Conservation (phyloP, 257 asterid species). For the Jacaranda copaia region DNA sequence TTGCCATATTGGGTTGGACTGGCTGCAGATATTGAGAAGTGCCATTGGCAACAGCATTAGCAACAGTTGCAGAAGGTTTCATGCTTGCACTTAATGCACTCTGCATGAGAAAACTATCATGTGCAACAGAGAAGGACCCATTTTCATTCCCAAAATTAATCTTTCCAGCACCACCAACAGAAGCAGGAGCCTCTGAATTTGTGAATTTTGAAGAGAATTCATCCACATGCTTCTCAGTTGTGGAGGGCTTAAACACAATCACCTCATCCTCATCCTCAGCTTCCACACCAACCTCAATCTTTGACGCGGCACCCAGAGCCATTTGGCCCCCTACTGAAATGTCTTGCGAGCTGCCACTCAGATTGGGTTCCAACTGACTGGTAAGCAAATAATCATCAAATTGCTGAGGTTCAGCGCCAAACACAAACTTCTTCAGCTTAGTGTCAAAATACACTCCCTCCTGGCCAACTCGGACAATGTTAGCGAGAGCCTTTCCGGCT, state of each 20-base stretch:
- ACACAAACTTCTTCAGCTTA: conserved; percentile 64
- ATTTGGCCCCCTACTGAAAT: conserved; percentile 39
- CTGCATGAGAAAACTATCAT: conserved; percentile 51
- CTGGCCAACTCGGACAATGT: conserved; percentile 62
- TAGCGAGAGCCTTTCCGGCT: conserved; percentile 92
- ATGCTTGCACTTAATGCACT: conserved; percentile 44
- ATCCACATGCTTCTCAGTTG: conserved; percentile 64
- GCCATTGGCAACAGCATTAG: conserved; percentile 38
- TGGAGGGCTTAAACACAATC: conserved; percentile 83
- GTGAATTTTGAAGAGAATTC: conserved; percentile 47
- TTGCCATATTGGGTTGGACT: conserved; percentile 49
- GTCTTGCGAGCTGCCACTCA: conserved; percentile 38
- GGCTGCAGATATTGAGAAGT: conserved; percentile 58
- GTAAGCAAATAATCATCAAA: conserved; percentile 55
- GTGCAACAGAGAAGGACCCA: conserved; percentile 50
- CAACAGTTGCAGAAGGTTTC: conserved; percentile 42
- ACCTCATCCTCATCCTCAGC: conserved; percentile 91
- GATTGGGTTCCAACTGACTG: conserved; percentile 47
- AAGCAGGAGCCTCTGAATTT: conserved; percentile 40
- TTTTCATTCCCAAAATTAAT: conserved; percentile 46
- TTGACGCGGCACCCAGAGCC: conserved; percentile 40
- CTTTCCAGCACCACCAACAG: conserved; percentile 44
- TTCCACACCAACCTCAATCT: conserved; percentile 49
- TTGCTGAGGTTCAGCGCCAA: conserved; percentile 71
- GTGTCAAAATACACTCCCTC: conserved; percentile 71